Evolutionary conservation across 2,329 filamentous ascomycete species (phyloP), one percentile per base, ranked within the genome.

Genomic region (Calonectria naviculata): DNA sequence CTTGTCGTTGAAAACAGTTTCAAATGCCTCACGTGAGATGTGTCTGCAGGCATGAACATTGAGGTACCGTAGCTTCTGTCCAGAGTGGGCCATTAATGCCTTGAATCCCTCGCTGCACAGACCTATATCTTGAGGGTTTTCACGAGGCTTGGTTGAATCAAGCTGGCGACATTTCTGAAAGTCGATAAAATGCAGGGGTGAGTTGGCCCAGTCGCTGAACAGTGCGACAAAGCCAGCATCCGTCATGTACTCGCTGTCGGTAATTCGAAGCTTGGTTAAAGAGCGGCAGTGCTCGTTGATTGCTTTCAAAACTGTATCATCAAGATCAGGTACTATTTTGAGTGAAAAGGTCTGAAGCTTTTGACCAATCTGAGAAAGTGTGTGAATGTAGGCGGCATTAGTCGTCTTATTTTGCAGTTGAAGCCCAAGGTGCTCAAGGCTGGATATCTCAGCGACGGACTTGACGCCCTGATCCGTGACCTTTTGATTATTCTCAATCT

Each of bases 41-140:
- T 98, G 93, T 4, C 96, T 92, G 79, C 95, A 97, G 0, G 93
- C 94, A 17, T 94, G 90, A n/a, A 98, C 86, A 78, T 97, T 94
- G 38, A 98, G 85, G 46, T 89, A 85, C 70, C 88, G 87, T 2
- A 98, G 83, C 13, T 84, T 86, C 1, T 84, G 80, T 5, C 94
- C 94, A 0, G 95, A 98, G 80, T 98, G 96, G 0, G 86, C 84
- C 94, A 98, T 98, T 49, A 98, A 84, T 0, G 94, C 94, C 74
- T 88, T 86, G 84, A 98, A 96, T 0, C 93, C 95, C 7, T 89
- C 83, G 0, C 91, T 93, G 64, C 93, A 94, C 36, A 98, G 87
- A 2, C 95, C 96, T 52, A 96, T 84, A 28, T 89, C 87, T 67
- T 91, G 84, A 0, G 90, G 88, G 56, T 92, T 92, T 5, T 91